These are phyloP conservation scores for Xylaria sp. DNA, from an alignment of 2,329 filamentous ascomycete genomes.

Conservation along the genomic window DNA sequence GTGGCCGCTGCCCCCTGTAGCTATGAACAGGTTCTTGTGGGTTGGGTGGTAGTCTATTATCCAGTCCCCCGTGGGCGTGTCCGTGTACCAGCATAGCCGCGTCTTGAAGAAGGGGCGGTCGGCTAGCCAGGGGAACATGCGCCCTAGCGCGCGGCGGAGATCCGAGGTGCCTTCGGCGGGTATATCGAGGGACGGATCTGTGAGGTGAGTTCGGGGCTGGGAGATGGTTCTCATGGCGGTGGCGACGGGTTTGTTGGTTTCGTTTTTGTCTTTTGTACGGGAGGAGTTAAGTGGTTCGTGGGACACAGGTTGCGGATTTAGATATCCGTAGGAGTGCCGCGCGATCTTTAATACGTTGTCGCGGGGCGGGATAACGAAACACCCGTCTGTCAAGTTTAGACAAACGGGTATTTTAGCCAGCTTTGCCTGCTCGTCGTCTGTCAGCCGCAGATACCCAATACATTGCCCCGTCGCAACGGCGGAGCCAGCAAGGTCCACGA, in stretches of 20 bases:
- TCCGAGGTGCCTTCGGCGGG: constrained; percentile 70
- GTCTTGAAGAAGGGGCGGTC: constrained; percentile 70
- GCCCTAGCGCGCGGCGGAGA: constrained; percentile 69
- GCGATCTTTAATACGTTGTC: constrained; percentile 74
- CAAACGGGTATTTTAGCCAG: constrained; percentile 76
- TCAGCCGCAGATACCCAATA: constrained; percentile 81
- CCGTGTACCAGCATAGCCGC: constrained; percentile 80
- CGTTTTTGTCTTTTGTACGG: background rate
- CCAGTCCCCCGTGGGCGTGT: constrained; percentile 78
- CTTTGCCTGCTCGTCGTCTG: constrained; percentile 73
- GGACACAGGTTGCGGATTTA: constrained; percentile 59
- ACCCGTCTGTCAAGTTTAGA: constrained; percentile 75
- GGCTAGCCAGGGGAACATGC: constrained; percentile 68
- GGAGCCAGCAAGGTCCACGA: constrained; percentile 81
- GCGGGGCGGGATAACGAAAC: constrained; percentile 79
- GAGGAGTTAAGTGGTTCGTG: constrained; percentile 45
- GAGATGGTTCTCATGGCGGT: constrained; percentile 47
- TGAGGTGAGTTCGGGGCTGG: constrained; percentile 60
- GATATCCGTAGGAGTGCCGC: constrained; percentile 75
- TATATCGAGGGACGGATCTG: constrained; percentile 60
- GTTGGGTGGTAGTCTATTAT: constrained; percentile 75
- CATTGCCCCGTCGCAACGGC: constrained; percentile 85
- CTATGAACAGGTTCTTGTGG: constrained; percentile 68
- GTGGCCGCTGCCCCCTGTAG: constrained; percentile 72
- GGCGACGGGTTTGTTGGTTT: background rate